Base-by-base conservation (phyloP, 2,329 filamentous ascomycete species). In the Rhinocladiella mackenziei region DNA sequence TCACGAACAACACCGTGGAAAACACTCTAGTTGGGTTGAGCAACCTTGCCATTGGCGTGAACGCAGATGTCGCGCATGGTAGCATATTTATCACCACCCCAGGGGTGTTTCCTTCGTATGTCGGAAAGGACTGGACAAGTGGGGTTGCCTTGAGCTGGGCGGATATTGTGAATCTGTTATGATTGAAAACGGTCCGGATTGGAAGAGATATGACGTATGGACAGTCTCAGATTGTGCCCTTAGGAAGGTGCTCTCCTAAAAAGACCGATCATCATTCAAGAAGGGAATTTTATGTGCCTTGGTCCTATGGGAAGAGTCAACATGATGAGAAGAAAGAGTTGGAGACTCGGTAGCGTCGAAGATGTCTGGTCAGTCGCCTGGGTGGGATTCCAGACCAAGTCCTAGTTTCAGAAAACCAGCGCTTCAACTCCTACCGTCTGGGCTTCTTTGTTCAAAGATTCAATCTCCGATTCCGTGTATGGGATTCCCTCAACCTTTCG, bases 361-460 rank as follows among this genome's bases (percentile, higher is more conserved):
- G n/a, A n/a, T n/a, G n/a, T n/a, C n/a, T n/a, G n/a, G n/a, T n/a
- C n/a, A n/a, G n/a, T n/a, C n/a, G n/a, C n/a, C n/a, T n/a, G n/a
- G n/a, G n/a, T n/a, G n/a, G n/a, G n/a, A n/a, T n/a, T n/a, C n/a
- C n/a, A n/a, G n/a, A n/a, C n/a, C n/a, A n/a, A n/a, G n/a, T n/a
- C n/a, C n/a, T n/a, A n/a, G n/a, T n/a, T 30, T 30, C 11, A 30
- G 11, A 5, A n/a, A n/a, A 5, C 31, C 29, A 50, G 13, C 1
- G 31, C 19, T 13, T 20, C 10, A 17, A 26, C 45, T 29, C 69
- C 70, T 8, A 71, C 71, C 47, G 54, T 60, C 48, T 66, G 61
- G 17, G 74, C 74, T 60, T 77, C 74, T 18, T 59, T 56, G 52
- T 77, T 75, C 54, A 77, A 56, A n/a, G 63, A 65, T 22, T 65